A percentile compares a stretch with the other conserved stretches of the same genome.
Evolutionary conservation across 1,284 basidiomycete species (phyloP).

Genomic region (Irpex lacteus): DNA sequence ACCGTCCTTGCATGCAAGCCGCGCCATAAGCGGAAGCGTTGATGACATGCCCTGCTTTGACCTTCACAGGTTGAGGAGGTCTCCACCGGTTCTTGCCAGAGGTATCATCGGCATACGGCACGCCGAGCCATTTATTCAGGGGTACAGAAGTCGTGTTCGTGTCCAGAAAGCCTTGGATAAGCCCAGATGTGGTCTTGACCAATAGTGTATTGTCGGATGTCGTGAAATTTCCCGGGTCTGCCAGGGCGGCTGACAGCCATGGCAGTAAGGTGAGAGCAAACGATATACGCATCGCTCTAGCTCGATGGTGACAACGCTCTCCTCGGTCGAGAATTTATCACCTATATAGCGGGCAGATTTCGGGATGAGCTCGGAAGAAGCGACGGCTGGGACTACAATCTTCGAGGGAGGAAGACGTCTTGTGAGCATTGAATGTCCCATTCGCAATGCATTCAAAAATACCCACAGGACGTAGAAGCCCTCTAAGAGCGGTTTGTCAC

Average conservation of each 20-base stretch:
- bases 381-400: too few species aligned
- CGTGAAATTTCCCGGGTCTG: neutral
- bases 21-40: conserved; percentile 38
- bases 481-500: too few species aligned
- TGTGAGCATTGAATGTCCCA: too few species aligned
- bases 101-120: conserved; percentile 38
- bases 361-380: conserved; percentile 11
- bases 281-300: neutral
- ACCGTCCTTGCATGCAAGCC: conserved; percentile 40
- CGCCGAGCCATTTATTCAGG: conserved; percentile 40
- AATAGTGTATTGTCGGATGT: conserved; percentile 1
- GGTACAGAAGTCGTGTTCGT: conserved; percentile 28
- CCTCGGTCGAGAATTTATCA: too few species aligned
- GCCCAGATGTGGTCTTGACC: conserved; percentile 30
- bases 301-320: neutral
- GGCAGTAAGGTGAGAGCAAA: neutral
- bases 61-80: conserved; percentile 32
- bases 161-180: conserved; percentile 35
- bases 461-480: too few species aligned
- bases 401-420: too few species aligned
- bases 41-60: conserved; percentile 22
- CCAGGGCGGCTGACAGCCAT: neutral
- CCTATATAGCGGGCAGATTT: conserved; percentile 7
- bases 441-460: too few species aligned
- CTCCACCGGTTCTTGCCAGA: conserved; percentile 38